Evolutionary conservation across 805 yeast species (phyloP).

Genomic region (Yarrowia porcina): DNA sequence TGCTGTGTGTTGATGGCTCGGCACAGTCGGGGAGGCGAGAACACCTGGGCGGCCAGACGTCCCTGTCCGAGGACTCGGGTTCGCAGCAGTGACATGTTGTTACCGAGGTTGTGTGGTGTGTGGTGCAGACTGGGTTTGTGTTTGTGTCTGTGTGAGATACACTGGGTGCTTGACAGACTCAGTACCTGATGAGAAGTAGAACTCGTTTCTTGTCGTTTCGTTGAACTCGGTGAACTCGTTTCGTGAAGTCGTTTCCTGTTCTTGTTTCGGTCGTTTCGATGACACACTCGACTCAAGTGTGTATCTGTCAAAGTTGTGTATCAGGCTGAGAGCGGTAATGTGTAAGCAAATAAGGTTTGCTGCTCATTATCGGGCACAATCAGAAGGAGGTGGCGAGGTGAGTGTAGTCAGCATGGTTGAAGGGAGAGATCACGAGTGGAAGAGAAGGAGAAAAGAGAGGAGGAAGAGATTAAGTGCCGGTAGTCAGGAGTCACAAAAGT

Average conservation of each 20-base stretch:
- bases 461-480: neutral
- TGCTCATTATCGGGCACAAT: neutral
- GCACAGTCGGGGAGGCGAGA: neutral
- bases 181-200: too few species aligned
- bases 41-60: too few species aligned
- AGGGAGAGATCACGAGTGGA: too few species aligned
- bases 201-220: too few species aligned
- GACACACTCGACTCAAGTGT: too few species aligned
- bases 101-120: neutral
- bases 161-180: too few species aligned
- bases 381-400: neutral
- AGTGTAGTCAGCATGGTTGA: too few species aligned
- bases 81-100: neutral
- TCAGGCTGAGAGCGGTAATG: neutral
- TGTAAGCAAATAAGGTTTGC: neutral
- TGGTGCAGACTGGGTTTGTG: neutral
- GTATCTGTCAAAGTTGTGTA: neutral
- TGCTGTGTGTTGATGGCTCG: conserved; percentile 28
- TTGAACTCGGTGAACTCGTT: too few species aligned
- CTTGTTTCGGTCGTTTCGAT: too few species aligned
- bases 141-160: neutral
- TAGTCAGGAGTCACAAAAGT: too few species aligned
- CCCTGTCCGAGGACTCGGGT: neutral
- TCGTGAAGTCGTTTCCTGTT: too few species aligned
- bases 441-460: neutral